Evolutionary conservation across 2,329 filamentous ascomycete genomes (phyloP), one percentile per base, ranked within the genome.

Genomic region (Neoarthrinium moseri): DNA sequence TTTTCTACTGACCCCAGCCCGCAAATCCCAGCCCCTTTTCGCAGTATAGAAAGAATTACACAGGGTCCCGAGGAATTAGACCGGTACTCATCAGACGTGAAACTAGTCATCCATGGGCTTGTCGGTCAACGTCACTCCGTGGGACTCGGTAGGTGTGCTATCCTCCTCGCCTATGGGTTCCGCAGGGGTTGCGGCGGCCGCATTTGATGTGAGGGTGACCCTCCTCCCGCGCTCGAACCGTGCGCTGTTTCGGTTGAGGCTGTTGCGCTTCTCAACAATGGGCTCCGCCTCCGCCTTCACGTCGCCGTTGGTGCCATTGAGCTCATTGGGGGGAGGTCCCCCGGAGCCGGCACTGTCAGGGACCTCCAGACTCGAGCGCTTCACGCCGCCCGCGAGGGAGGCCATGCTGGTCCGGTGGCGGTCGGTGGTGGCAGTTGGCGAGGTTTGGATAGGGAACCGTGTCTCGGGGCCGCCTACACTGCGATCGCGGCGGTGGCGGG

Each of bases 391-490:
- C 29, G 69, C 70, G 15, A 80, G 67, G 32, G 77, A 59, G 15
- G 24, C 73, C 43, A 81, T 57, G 59, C 72, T 75, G 54, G 61
- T 62, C 17, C 76, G 73, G 65, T 77, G 73, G 42, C 74, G 69
- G 58, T 75, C 80, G 46, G 63, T 73, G 50, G 69, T 73, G 46
- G 74, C 70, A 37, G 73, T 83, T 50, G 80, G 84, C 53, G 80
- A 82, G 5, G 87, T 83, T 54, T 83, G 78, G 54, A 96, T 87
- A 1, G 90, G 94, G 74, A 96, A 96, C 32, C 91, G 81, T 7
- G 88, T 95, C 60, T 85, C 84, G 22, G 84, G 79, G 5, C 82
- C 81, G 51, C 82, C 79, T 33, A 81, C 84, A 63, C 89, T 95
- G 56, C 88, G 83, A 60, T 96, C 91, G 52, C 91, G 84, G 46